Percentiles rank a stretch among this genome's conserved stretches.
Conservation (phyloP, 148 eudicot genomes). For the Spergularia marina region DNA sequence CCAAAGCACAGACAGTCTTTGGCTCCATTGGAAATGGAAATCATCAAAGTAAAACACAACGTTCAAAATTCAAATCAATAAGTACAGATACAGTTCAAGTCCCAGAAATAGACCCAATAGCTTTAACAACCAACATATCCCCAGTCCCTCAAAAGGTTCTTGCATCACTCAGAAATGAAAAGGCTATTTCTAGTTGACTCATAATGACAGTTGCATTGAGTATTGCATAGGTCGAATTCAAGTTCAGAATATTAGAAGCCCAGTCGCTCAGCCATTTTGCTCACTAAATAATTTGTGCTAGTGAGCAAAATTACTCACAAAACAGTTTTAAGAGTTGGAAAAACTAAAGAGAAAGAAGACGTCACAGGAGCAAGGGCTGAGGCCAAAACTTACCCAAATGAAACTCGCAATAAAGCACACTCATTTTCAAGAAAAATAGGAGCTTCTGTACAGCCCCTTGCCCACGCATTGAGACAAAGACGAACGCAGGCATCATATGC, state of each 20-base stretch:
- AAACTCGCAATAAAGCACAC: constrained; percentile 66
- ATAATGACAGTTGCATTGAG: no score
- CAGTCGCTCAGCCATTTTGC: no score
- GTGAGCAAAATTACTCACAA: no score
- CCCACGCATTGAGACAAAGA: constrained; percentile 98
- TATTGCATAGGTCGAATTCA: no score
- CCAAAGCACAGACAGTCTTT: no score
- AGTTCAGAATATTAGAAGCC: no score
- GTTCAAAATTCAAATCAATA: background rate
- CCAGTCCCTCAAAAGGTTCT: background rate
- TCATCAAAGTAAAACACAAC: background rate
- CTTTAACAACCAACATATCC: no score
- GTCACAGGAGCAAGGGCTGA: background rate
- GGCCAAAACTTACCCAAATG: constrained; percentile 67
- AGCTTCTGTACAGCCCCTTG: constrained; percentile 88
- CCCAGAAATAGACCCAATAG: background rate
- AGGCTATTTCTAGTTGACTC: no score
- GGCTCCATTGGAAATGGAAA: no score
- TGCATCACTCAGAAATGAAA: no score
- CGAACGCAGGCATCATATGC: constrained; percentile 97
- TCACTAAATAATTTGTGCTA: no score
- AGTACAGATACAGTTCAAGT: background rate
- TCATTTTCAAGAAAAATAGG: constrained; percentile 88
- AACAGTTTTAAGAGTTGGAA: background rate
- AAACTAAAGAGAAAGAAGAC: background rate